These are phyloP conservation scores for Mycena pura DNA, from an alignment of 768 basidiomycete genomes.

Conservation along the genomic window DNA sequence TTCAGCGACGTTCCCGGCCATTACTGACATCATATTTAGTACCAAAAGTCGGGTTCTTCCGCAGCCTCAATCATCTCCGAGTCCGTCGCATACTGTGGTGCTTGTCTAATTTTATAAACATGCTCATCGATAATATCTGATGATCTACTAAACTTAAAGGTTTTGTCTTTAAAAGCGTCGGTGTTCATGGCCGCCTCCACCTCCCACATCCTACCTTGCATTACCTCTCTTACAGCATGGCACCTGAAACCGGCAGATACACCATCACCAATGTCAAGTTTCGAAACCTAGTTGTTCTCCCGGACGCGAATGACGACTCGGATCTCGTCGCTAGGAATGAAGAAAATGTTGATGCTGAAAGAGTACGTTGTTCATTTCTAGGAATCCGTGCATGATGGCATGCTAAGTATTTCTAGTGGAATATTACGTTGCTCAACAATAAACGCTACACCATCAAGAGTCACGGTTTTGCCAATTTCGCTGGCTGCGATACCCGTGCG, in stretches of 20 bases:
- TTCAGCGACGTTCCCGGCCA: no score
- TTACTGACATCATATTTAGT: no score
- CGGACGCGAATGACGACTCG: not conserved
- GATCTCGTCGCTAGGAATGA: not conserved
- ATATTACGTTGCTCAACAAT: not conserved
- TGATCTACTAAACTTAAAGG: no score
- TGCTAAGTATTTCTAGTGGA: not conserved
- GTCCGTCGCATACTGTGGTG: no score
- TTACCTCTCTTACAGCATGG: no score
- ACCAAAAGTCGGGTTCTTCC: no score
- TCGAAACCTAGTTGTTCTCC: not conserved
- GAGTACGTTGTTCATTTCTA: not conserved
- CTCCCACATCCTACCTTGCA: no score
- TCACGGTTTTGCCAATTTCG: not conserved
- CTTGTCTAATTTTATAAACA: no score
- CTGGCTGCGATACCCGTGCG: not conserved
- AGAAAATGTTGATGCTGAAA: not conserved
- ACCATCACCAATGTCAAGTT: not conserved
- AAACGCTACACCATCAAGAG: not conserved
- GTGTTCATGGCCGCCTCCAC: no score
- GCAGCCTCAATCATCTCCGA: no score
- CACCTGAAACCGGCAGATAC: conserved; percentile 7
- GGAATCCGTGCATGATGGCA: not conserved
- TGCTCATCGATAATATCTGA: no score
- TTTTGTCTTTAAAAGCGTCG: no score